A percentile compares a stretch with the other conserved stretches of the same genome.
These are phyloP conservation scores for Aspergillus sp. DNA, from an alignment of 2,329 filamentous ascomycete species.

Conservation along the genomic window DNA sequence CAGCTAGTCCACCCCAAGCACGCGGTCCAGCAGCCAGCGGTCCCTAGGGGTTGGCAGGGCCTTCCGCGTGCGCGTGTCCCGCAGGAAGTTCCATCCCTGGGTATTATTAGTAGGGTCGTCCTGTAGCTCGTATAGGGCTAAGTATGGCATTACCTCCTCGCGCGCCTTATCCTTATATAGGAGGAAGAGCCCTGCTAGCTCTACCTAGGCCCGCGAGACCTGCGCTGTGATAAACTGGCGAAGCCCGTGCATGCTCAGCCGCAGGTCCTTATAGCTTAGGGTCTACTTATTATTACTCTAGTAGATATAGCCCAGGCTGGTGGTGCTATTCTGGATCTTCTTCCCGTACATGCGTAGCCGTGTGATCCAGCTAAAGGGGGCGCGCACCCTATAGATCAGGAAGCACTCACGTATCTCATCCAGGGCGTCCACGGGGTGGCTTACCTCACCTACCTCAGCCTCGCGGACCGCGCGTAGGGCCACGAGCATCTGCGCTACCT, in stretches of 20 bases:
- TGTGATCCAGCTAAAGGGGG: constrained; percentile 3
- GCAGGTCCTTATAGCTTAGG: neutral
- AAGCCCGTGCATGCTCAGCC: neutral
- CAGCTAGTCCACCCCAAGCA: no score
- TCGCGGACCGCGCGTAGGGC: neutral
- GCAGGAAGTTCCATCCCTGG: no score
- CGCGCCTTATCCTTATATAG: neutral
- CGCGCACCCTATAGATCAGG: neutral
- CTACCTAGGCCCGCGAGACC: neutral
- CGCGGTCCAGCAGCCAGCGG: neutral
- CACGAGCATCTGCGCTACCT: constrained; percentile 12
- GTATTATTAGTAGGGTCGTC: neutral
- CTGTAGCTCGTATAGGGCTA: neutral
- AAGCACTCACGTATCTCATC: neutral
- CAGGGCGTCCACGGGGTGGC: neutral
- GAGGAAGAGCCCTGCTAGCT: constrained; percentile 5
- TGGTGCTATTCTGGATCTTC: constrained; percentile 13
- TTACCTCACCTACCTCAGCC: neutral
- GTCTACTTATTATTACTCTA: no score
- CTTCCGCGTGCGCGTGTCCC: no score
- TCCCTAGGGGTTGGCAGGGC: neutral
- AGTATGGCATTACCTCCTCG: neutral
- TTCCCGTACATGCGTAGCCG: constrained; percentile 3
- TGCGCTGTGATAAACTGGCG: neutral
- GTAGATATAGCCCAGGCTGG: no score